Base-by-base conservation (phyloP, 345 rosid genomes). In the Lepidium sativum region DNA sequence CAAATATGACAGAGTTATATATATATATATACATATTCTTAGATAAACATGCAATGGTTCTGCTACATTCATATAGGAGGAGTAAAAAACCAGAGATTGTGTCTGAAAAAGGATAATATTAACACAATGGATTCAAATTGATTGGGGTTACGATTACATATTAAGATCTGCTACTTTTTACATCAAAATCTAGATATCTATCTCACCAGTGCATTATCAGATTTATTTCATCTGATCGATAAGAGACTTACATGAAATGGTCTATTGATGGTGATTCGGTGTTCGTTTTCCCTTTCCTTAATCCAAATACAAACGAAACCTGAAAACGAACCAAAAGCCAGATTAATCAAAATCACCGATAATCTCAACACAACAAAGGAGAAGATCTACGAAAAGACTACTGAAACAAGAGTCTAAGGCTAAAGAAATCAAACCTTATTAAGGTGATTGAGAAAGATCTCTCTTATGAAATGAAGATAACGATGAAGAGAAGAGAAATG, bases 191-290 rank as follows among this genome's bases (percentile, higher is more conserved):
- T n/a, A n/a, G n/a, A n/a, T n/a, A n/a, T n/a, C n/a, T n/a, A n/a
- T n/a, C n/a, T n/a, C n/a, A n/a, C n/a, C n/a, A n/a, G n/a, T n/a
- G n/a, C n/a, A n/a, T n/a, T n/a, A n/a, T n/a, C n/a, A n/a, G n/a
- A n/a, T n/a, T n/a, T n/a, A n/a, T n/a, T n/a, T n/a, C n/a, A n/a
- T n/a, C n/a, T n/a, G n/a, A 23, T 5, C 3, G 21, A 25, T 17
- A 50, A 27, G 29, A 49, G 60, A 55, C 75, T 49, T 64, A 72
- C 76, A 65, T 49, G 53, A 48, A 57, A 2, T 57, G 3, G 31
- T 11, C 20, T 33, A 57, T 41, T 49, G 60, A 72, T 31, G 15
- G 9, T 25, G 61, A 72, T 58, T 66, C 16, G 41, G 34, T 33
- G 47, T 8, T 56, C 12, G 1, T 4, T 2, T 15, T 57, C 43